Base-by-base conservation (phyloP, 2,329 filamentous ascomycete species). In the Lecanoromycetidae sp. region DNA sequence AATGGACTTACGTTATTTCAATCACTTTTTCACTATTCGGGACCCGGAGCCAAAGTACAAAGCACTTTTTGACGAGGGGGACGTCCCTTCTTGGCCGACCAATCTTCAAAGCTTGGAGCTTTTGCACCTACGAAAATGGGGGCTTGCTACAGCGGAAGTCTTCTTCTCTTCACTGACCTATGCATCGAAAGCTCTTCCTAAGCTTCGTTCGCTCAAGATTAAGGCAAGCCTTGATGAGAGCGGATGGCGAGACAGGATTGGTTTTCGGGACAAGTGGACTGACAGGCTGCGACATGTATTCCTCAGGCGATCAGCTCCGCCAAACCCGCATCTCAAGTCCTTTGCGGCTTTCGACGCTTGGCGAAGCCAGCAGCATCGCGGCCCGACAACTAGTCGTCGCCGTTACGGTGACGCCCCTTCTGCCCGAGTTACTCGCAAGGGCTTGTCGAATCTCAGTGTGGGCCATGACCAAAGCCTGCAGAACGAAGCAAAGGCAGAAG, bases 161-260 rank as follows among this genome's bases (percentile, higher is more conserved):
- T 85, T 95, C 56, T 84, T 95, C 55, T 73, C 76, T 33, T 91
- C 86, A 13, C 69, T 96, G 2, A 74, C 90, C 19, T 74, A 87
- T 49, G 78, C 76, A 41, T 86, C 87, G 0, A 67, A 72, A 1
- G 64, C 73, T 2, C 62, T 96, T 19, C 76, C 72, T 0, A 67
- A 78, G 49, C 72, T 96, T 20, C 80, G 87, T 7, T 71, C 74
- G 35, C 67, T 95, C 9, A 72, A 76, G 1, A 75, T 95, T 54
- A 84, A 82, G 57, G 80, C 82, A 1, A 90, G 87, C 62, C 70
- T 95, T 39, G 79, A 88, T 57, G 75, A 79, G 37, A 80, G 83
- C 22, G 70, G 71, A 9, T 94, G 87, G 85, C 80, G 87, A 52
- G 78, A 87, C 58, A 78, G 90, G 34, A 84, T 84, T 15, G 74